A percentile compares a stretch with the other conserved stretches of the same genome.
phyloP scores from a whole-genome alignment of 2,329 filamentous ascomycete genomes.

The Pyrenophora graminea region DNA sequence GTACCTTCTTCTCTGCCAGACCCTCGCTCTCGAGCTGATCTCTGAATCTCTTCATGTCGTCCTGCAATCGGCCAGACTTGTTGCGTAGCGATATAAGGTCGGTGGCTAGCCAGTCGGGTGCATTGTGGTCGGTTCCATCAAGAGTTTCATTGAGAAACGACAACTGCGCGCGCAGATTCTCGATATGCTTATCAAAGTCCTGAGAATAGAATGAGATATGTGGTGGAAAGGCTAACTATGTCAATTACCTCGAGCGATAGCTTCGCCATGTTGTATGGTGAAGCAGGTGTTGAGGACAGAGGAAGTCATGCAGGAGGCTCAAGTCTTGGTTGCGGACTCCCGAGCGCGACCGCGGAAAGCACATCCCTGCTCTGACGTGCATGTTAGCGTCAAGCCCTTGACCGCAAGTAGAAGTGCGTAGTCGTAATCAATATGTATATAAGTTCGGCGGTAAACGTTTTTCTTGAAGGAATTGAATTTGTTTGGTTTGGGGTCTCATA shows the following conservation, averaged over 20 bases:
- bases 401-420: too few species aligned
- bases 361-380: not conserved
- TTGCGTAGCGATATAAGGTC: constrained; percentile 41
- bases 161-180: constrained; percentile 35
- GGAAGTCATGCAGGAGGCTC: constrained; percentile 3
- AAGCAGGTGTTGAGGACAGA: constrained; percentile 1
- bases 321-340: constrained; percentile 12
- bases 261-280: constrained; percentile 25
- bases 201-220: constrained; percentile 23
- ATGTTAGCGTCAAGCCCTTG: too few species aligned
- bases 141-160: constrained; percentile 38
- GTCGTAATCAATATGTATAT: too few species aligned
- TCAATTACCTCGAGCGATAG: constrained; percentile 36
- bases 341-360: constrained; percentile 7
- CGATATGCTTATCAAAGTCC: constrained; percentile 41
- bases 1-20: constrained; percentile 31
- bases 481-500: too few species aligned
- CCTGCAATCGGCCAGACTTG: constrained; percentile 38
- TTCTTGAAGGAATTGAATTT: too few species aligned
- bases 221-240: constrained; percentile 3
- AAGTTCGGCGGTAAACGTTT: too few species aligned
- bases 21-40: constrained; percentile 36
- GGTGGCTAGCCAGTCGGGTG: constrained; percentile 43
- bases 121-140: constrained; percentile 42
- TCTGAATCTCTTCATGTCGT: constrained; percentile 41